Evolutionary conservation across 345 rosid genomes (phyloP).

Genomic region (Lenwebbia sp.): DNA sequence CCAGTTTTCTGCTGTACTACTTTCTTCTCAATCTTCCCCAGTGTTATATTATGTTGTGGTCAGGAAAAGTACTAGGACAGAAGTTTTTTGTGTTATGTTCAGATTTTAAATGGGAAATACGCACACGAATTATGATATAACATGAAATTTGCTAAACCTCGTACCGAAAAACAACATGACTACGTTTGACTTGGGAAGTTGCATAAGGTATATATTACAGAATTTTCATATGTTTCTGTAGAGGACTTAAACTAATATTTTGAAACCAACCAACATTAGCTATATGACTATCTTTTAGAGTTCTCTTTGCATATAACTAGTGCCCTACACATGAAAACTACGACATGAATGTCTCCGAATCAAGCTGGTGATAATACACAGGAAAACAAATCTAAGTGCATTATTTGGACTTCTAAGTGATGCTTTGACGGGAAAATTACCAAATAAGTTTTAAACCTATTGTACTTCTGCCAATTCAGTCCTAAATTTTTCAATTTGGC

Average conservation of each 20-base stretch:
- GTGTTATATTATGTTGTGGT: background rate
- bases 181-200: background rate
- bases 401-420: background rate
- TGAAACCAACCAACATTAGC: background rate
- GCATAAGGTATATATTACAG: background rate
- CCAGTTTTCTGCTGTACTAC: background rate
- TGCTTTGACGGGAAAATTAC: background rate
- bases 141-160: too few relatives aligned
- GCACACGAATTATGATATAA: background rate
- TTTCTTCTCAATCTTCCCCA: background rate
- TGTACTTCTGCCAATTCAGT: background rate
- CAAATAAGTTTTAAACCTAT: background rate
- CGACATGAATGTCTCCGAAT: background rate
- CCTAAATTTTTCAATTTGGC: background rate
- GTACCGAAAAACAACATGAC: background rate
- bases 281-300: background rate
- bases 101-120: background rate
- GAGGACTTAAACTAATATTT: background rate
- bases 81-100: background rate
- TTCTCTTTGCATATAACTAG: background rate
- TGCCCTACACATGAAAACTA: background rate
- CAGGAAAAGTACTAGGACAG: background rate
- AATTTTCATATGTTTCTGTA: background rate
- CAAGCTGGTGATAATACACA: background rate
- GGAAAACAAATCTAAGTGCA: background rate